Evolutionary conservation across 805 yeast genomes (phyloP).

Genomic region (Lipomyces starkeyi): DNA sequence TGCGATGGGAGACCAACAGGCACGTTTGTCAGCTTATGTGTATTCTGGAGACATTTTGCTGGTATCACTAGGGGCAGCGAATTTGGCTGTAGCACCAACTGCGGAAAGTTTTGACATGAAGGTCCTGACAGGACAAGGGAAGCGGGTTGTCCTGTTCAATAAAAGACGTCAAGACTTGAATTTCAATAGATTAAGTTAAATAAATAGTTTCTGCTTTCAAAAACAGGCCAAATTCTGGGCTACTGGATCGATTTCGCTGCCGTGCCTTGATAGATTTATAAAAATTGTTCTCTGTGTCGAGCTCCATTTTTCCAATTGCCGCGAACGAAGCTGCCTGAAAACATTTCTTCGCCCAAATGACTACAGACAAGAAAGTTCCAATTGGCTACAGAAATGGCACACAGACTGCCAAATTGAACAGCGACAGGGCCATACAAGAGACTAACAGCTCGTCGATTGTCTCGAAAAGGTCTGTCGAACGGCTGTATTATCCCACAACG

Average conservation of each 20-base stretch:
- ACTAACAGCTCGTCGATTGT: slow-evolving; percentile 85
- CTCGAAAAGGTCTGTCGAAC: slow-evolving; percentile 80
- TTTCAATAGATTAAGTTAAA: no score
- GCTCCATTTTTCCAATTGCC: no score
- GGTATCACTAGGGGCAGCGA: not conserved
- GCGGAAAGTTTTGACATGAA: not conserved
- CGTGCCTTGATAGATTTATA: no score
- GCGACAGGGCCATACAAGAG: slow-evolving; percentile 68
- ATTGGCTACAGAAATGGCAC: slow-evolving; percentile 14
- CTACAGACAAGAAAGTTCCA: not conserved
- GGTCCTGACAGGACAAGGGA: no score
- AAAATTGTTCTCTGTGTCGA: no score
- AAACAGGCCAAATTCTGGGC: no score
- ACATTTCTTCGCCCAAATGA: not conserved
- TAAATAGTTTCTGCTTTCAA: no score
- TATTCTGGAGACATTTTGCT: not conserved
- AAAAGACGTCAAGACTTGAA: no score
- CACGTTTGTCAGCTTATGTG: no score
- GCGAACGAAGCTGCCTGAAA: not conserved
- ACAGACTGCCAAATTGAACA: slow-evolving; percentile 19
- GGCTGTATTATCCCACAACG: slow-evolving; percentile 50
- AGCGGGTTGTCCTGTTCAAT: no score
- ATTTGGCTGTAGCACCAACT: not conserved
- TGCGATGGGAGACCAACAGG: no score
- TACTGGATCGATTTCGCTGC: no score